Conservation (phyloP, 495 filamentous ascomycete species). For the Haplographium delicatum region DNA sequence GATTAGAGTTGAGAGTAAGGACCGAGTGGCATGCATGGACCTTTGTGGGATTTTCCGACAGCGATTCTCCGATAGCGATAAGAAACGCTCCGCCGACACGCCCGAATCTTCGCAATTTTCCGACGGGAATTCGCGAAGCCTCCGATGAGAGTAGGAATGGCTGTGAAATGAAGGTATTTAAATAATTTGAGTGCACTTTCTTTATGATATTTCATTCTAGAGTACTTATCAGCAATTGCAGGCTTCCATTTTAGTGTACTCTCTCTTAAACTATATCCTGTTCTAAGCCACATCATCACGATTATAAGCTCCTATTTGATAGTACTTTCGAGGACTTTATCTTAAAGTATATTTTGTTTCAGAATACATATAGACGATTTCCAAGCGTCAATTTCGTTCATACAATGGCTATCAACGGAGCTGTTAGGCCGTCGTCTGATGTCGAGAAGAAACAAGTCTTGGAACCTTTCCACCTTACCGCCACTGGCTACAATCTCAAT, state of each 20-base stretch:
- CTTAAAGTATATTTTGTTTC: not conserved
- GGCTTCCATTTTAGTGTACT: not conserved
- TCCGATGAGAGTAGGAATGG: not conserved
- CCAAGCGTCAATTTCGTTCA: not conserved
- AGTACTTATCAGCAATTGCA: not conserved
- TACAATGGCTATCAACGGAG: not conserved
- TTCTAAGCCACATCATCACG: not conserved
- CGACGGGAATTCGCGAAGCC: not conserved
- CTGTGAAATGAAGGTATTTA: not conserved
- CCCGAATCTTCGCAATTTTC: not conserved
- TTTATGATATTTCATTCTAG: not conserved
- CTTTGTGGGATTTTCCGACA: not conserved
- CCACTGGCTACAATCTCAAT: constrained; percentile 8
- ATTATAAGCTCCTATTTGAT: not conserved
- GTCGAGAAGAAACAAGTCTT: not conserved
- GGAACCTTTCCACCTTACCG: constrained; percentile 2
- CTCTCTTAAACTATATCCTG: not conserved
- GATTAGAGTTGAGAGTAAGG: not conserved
- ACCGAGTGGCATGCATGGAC: not conserved
- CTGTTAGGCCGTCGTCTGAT: not conserved
- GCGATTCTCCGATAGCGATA: not conserved
- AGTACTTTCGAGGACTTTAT: not conserved
- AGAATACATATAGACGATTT: not conserved
- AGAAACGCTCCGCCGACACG: not conserved
- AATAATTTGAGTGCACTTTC: not conserved